Conservation (phyloP, 2,329 filamentous ascomycete genomes). For the Trichoderma semiorbis region DNA sequence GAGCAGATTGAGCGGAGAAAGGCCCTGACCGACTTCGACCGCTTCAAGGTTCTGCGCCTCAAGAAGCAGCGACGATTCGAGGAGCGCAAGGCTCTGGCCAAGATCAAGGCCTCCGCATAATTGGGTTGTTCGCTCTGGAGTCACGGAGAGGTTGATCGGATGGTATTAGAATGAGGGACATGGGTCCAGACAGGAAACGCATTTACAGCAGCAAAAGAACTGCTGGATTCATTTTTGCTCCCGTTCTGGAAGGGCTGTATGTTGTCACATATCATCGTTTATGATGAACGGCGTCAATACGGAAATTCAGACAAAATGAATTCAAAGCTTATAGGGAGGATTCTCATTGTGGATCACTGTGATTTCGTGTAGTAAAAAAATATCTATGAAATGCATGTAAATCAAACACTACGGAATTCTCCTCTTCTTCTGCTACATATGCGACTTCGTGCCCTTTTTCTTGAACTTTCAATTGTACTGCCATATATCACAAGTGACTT, state of each 20-base stretch:
- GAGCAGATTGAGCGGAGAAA: constrained; percentile 81
- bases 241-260: constrained; percentile 60
- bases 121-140: constrained; percentile 30
- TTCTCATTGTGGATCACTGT: constrained; percentile 27
- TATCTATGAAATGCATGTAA: constrained; percentile 25
- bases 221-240: constrained; percentile 58
- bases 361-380: constrained; percentile 24
- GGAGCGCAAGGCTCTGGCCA: constrained; percentile 92
- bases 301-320: constrained; percentile 52
- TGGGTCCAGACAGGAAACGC: constrained; percentile 35
- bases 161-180: constrained; percentile 39
- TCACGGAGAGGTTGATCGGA: constrained; percentile 32
- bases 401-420: constrained; percentile 21
- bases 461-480: neutral
- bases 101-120: constrained; percentile 82
- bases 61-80: constrained; percentile 99
- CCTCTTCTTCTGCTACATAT: neutral
- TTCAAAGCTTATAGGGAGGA: constrained; percentile 30
- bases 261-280: constrained; percentile 59
- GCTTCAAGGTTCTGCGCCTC: constrained; percentile 99
- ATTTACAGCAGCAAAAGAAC: constrained; percentile 44
- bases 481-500: neutral
- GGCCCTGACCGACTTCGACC: constrained; percentile 95
- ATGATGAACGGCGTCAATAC: constrained; percentile 64
- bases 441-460: neutral